A percentile compares a stretch with the other conserved stretches of the same genome.
Evolutionary conservation across 2,329 filamentous ascomycete genomes (phyloP).

Genomic region (Madurella mycetomatis): DNA sequence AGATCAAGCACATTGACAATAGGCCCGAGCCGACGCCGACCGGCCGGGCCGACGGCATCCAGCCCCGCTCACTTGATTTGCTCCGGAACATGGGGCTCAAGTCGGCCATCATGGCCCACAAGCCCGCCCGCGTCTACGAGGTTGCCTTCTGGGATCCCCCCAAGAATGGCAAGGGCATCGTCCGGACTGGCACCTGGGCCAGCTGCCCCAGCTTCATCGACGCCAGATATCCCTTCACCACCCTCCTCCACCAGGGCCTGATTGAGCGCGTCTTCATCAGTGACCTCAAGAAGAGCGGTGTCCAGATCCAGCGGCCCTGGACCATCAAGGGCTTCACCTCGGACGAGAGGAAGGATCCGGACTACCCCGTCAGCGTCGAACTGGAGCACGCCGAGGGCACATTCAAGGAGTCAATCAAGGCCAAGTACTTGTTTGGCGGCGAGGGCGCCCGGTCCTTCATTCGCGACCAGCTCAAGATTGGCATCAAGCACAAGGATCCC

Average conservation of each 20-base stretch:
- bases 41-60: slow-evolving; percentile 86
- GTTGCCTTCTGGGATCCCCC: slow-evolving; percentile 69
- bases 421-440: slow-evolving; percentile 68
- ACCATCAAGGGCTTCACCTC: slow-evolving; percentile 58
- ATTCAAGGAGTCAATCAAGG: slow-evolving; percentile 58
- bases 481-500: slow-evolving; percentile 66
- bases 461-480: slow-evolving; percentile 61
- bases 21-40: slow-evolving; percentile 77
- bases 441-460: slow-evolving; percentile 67
- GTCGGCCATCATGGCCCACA: slow-evolving; percentile 78
- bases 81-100: slow-evolving; percentile 88
- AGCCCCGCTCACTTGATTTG: slow-evolving; percentile 82
- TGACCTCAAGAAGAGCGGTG: slow-evolving; percentile 59
- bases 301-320: slow-evolving; percentile 60
- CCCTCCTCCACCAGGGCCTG: slow-evolving; percentile 65
- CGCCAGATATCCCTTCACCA: slow-evolving; percentile 66
- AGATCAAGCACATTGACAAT: slow-evolving; percentile 92
- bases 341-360: slow-evolving; percentile 49
- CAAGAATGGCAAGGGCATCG: slow-evolving; percentile 51
- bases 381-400: slow-evolving; percentile 73
- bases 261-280: slow-evolving; percentile 67
- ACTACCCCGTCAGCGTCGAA: slow-evolving; percentile 76
- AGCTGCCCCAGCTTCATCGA: slow-evolving; percentile 83
- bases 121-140: slow-evolving; percentile 81
- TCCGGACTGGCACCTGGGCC: slow-evolving; percentile 70